Evolutionary conservation across 352 stramenopile species (phyloP), one percentile per base, ranked within the genome.

Genomic region (Pilasporangium apinafurcum): DNA sequence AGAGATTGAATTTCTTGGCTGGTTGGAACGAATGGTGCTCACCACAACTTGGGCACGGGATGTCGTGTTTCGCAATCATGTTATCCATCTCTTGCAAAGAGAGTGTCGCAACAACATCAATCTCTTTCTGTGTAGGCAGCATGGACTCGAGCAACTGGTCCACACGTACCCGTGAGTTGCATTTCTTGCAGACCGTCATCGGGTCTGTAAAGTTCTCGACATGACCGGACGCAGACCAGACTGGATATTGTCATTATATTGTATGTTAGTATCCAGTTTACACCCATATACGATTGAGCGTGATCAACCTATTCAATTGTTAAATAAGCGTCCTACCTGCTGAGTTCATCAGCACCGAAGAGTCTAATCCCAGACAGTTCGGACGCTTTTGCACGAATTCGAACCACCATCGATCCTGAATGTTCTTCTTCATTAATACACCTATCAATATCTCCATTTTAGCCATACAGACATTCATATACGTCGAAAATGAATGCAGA

Each of bases 151-250:
- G 69, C 24, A 88, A 49, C 49, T 89, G 72, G 44, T 92, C 76
- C 40, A 87, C 77, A 28, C 76, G 76, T 26, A 85, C 71, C 30
- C 79, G 76, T 12, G 69, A 75, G 65, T 98, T 98, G 62, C 91
- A 98, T 43, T 81, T 70, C 34, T 77, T 79, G 65, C 95, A 98
- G 64, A 98, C 93, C 5, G 96, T 91, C 92, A 99, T 98, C 20
- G 95, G 95, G 79, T 99, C 96, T 12, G 79, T 96, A 64, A 99
- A 99, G 51, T 96, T 96, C 36, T 95, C 91, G 16, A 98, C 82
- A 56, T 99, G 96, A 29, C 96, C 96, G 8, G 88, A 98, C 7
- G 90, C 93, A 37, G 94, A 74, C 95, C 96, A 99, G 10, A 98
- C 93, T 26, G 59, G 37, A 29, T 2, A 5, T 8, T 32, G 9